phyloP scores from a whole-genome alignment of 306 rosid genomes.

The Phaseolus lunatus region DNA sequence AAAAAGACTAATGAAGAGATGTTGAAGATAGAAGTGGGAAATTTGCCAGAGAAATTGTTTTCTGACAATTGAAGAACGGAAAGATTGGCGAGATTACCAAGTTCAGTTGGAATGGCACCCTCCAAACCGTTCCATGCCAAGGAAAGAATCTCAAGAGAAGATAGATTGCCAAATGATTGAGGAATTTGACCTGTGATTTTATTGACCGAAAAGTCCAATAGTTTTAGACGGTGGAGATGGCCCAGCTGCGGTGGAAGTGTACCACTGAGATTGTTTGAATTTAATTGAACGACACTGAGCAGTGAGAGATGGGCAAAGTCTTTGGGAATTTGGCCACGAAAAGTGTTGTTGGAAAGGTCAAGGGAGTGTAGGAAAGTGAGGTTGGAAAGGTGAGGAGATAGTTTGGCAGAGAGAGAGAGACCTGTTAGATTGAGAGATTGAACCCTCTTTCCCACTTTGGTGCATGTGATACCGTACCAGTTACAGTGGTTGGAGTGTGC shows the following conservation, averaged over 20 bases:
- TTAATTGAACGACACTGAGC: slow-evolving; percentile 30
- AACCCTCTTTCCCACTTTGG: slow-evolving; percentile 43
- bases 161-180: slow-evolving; percentile 43
- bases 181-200: slow-evolving; percentile 54
- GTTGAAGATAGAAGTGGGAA: slow-evolving; percentile 52
- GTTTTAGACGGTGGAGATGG: slow-evolving; percentile 23
- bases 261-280: slow-evolving; percentile 46
- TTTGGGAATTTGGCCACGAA: slow-evolving; percentile 45
- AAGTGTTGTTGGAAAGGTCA: slow-evolving; percentile 45
- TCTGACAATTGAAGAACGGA: slow-evolving; percentile 37
- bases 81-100: slow-evolving; percentile 48
- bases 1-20: slow-evolving; percentile 43
- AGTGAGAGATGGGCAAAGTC: slow-evolving; percentile 29
- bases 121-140: slow-evolving; percentile 42
- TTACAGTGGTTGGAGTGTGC: slow-evolving; percentile 42
- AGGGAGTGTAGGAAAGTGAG: slow-evolving; percentile 45
- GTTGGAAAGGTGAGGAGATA: slow-evolving; percentile 42
- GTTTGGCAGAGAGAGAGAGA: slow-evolving; percentile 46
- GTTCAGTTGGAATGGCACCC: slow-evolving; percentile 50
- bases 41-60: slow-evolving; percentile 46
- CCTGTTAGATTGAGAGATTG: slow-evolving; percentile 40
- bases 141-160: slow-evolving; percentile 37
- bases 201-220: slow-evolving; percentile 47
- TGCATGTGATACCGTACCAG: slow-evolving; percentile 53
- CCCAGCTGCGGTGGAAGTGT: slow-evolving; percentile 44